A percentile compares a stretch with the other conserved stretches of the same genome.
Evolutionary conservation across 306 rosid genomes (phyloP).

Genomic region (Trifolium dubium): DNA sequence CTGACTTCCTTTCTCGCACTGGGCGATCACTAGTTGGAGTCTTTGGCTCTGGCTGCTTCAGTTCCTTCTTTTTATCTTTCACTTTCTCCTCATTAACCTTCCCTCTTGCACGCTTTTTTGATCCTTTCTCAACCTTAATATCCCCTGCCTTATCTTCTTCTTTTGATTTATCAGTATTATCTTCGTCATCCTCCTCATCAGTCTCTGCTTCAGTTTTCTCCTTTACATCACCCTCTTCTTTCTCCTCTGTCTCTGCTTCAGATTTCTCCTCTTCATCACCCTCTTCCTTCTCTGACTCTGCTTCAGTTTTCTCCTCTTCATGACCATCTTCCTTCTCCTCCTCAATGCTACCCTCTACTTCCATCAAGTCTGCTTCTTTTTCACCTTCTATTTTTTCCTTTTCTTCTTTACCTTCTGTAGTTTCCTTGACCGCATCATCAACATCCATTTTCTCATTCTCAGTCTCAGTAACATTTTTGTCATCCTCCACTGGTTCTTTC

Average conservation of each 20-base stretch:
- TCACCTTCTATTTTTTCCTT: slow-evolving; percentile 47
- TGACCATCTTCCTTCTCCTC: slow-evolving; percentile 30
- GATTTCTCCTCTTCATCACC: slow-evolving; percentile 32
- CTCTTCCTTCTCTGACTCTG: slow-evolving; percentile 30
- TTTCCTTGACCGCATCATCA: slow-evolving; percentile 46
- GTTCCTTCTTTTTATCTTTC: slow-evolving; percentile 54
- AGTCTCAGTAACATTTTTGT: slow-evolving; percentile 42
- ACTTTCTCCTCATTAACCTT: slow-evolving; percentile 49
- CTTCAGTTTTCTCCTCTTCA: slow-evolving; percentile 34
- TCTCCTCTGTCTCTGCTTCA: slow-evolving; percentile 38
- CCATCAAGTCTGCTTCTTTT: slow-evolving; percentile 52
- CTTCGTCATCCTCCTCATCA: slow-evolving; percentile 22
- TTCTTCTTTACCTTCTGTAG: slow-evolving; percentile 44
- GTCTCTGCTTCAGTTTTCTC: slow-evolving; percentile 40
- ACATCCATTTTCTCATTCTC: slow-evolving; percentile 43
- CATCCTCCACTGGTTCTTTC: slow-evolving; percentile 48
- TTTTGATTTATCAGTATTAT: slow-evolving; percentile 38
- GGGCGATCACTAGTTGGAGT: slow-evolving; percentile 90
- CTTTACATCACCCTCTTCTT: slow-evolving; percentile 31
- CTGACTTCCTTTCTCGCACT: slow-evolving; percentile 90
- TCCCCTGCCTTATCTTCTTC: slow-evolving; percentile 49
- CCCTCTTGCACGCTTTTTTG: slow-evolving; percentile 57
- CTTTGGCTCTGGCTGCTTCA: slow-evolving; percentile 63
- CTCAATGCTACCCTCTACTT: slow-evolving; percentile 43
- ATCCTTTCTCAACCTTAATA: slow-evolving; percentile 51